A percentile compares a stretch with the other conserved stretches of the same genome.
These are phyloP conservation scores for Ilex aquifolium DNA, from an alignment of 257 asterid genomes.

Conservation along the genomic window DNA sequence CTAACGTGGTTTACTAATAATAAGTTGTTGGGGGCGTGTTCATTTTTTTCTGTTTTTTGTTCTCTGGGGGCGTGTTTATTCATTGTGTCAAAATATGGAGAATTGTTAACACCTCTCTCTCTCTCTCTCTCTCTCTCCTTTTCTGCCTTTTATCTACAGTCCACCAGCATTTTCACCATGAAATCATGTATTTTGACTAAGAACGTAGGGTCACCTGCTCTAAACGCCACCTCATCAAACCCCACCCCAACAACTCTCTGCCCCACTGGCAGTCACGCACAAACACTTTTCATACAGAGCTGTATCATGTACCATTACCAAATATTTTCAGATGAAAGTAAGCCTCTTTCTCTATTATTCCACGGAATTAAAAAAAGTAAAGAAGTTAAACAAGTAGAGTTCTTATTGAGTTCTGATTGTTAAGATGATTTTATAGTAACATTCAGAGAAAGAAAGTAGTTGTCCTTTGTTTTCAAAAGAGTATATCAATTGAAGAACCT, in stretches of 20 bases:
- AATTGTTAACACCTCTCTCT: too few species aligned
- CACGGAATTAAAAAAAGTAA: not conserved
- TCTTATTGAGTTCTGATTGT: too few species aligned
- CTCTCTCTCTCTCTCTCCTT: not conserved
- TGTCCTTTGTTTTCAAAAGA: too few species aligned
- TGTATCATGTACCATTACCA: not conserved
- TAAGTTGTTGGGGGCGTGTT: slow-evolving; percentile 32
- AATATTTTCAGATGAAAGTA: too few species aligned
- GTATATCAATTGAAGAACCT: too few species aligned
- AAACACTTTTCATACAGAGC: not conserved
- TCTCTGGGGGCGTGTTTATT: slow-evolving; percentile 12
- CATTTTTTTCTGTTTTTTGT: not conserved
- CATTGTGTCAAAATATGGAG: slow-evolving; percentile 2
- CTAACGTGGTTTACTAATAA: slow-evolving; percentile 29
- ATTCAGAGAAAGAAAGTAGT: too few species aligned
- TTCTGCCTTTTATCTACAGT: not conserved
- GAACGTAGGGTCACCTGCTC: not conserved
- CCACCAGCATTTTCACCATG: not conserved
- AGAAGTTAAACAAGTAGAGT: not conserved
- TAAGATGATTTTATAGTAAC: too few species aligned
- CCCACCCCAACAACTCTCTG: not conserved
- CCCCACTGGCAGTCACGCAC: not conserved
- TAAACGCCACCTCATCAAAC: not conserved
- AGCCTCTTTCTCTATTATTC: too few species aligned
- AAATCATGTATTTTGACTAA: slow-evolving; percentile 9